Conservation (phyloP, 768 basidiomycete species). For the Austroboletus eburneus region DNA sequence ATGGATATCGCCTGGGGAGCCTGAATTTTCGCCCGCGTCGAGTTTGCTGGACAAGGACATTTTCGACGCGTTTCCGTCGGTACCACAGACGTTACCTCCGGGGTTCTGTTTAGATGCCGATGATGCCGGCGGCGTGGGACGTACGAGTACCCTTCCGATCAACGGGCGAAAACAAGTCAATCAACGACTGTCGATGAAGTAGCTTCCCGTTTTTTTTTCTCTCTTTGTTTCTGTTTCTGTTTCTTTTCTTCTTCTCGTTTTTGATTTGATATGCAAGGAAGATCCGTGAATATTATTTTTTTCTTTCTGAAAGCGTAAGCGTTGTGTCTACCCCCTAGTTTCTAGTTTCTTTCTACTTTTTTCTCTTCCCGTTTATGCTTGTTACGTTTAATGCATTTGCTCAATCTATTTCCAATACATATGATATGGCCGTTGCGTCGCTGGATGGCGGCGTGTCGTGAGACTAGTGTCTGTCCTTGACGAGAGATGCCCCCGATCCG, state of each 20-base stretch:
- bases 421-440: too few species aligned
- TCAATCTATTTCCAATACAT: too few species aligned
- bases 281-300: too few species aligned
- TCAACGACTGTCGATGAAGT: constrained; percentile 24
- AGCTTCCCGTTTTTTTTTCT: background rate
- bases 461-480: too few species aligned
- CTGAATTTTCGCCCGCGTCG: constrained; percentile 37
- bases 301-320: too few species aligned
- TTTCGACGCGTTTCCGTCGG: constrained; percentile 71
- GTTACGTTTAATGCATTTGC: too few species aligned
- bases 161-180: constrained; percentile 25
- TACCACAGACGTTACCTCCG: constrained; percentile 49
- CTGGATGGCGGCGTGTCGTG: too few species aligned
- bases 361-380: too few species aligned
- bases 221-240: background rate
- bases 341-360: too few species aligned
- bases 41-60: constrained; percentile 51
- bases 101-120: constrained; percentile 19
- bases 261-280: too few species aligned
- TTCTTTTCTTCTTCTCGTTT: background rate
- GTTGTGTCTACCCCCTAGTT: too few species aligned
- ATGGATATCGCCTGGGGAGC: constrained; percentile 44
- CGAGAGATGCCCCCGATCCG: too few species aligned
- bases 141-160: constrained; percentile 24
- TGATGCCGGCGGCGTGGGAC: constrained; percentile 9